These are phyloP conservation scores for Calonectria hawksworthii DNA, from an alignment of 2,329 filamentous ascomycete species.

Conservation along the genomic window DNA sequence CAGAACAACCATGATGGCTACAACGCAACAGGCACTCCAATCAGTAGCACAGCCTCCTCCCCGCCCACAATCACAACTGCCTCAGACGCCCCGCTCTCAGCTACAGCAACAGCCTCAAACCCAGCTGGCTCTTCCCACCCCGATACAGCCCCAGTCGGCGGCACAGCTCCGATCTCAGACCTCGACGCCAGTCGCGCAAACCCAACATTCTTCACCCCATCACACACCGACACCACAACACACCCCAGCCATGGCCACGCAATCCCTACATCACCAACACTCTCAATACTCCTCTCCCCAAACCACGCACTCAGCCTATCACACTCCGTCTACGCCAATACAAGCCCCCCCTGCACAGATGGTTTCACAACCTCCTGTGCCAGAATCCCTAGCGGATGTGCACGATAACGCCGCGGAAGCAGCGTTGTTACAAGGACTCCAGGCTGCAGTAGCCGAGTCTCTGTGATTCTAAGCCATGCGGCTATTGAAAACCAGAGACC, in stretches of 20 bases:
- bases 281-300: constrained; percentile 33
- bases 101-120: constrained; percentile 33
- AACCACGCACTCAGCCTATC: constrained; percentile 25
- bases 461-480: constrained; percentile 28
- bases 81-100: constrained; percentile 45
- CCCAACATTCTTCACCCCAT: constrained; percentile 43
- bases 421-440: constrained; percentile 52
- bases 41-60: constrained; percentile 46
- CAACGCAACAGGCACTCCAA: constrained; percentile 49
- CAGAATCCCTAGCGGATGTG: constrained; percentile 39
- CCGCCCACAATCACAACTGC: constrained; percentile 45
- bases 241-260: constrained; percentile 22
- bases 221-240: constrained; percentile 44
- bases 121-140: constrained; percentile 40
- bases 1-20: constrained; percentile 43
- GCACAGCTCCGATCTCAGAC: constrained; percentile 44
- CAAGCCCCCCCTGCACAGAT: constrained; percentile 42
- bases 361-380: constrained; percentile 36
- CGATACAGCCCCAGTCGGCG: constrained; percentile 37
- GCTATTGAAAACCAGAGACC: neutral
- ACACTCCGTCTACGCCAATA: constrained; percentile 32
- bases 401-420: constrained; percentile 53
- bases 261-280: constrained; percentile 35
- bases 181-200: constrained; percentile 44
- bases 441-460: constrained; percentile 51